A percentile compares a stretch with the other conserved stretches of the same genome.
Evolutionary conservation across 495 filamentous ascomycete species (phyloP).

Genomic region (Podospora pseudoanserina): DNA sequence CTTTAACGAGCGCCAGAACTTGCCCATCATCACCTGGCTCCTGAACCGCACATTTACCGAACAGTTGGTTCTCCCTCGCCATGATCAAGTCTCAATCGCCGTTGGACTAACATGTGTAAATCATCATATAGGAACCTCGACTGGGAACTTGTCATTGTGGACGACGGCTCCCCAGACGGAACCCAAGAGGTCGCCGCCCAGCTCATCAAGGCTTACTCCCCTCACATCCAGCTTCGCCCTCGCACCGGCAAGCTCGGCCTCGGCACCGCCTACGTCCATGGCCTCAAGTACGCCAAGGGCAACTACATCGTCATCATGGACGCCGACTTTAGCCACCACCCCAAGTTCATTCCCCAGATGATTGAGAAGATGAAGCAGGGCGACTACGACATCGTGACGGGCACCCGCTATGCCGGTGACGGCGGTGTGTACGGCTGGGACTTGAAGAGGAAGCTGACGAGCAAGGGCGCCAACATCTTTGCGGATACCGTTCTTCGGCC

Average conservation of each 20-base stretch:
- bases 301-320: slow-evolving; percentile 99
- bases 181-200: slow-evolving; percentile 87
- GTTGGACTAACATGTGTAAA: background rate
- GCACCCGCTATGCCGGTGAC: slow-evolving; percentile 84
- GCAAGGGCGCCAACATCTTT: slow-evolving; percentile 88
- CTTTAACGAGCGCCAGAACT: slow-evolving; percentile 96
- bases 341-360: slow-evolving; percentile 92
- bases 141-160: slow-evolving; percentile 96
- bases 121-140: slow-evolving; percentile 67
- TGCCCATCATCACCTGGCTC: slow-evolving; percentile 93
- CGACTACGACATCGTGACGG: slow-evolving; percentile 93
- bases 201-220: slow-evolving; percentile 75
- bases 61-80: slow-evolving; percentile 49
- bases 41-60: slow-evolving; percentile 86
- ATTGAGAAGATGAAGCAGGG: slow-evolving; percentile 64
- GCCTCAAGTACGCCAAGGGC: slow-evolving; percentile 77
- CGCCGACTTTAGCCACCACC: slow-evolving; percentile 98
- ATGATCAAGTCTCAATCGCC: background rate
- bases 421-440: slow-evolving; percentile 98
- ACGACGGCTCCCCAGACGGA: slow-evolving; percentile 95
- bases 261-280: slow-evolving; percentile 95
- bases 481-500: slow-evolving; percentile 91
- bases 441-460: slow-evolving; percentile 90
- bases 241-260: slow-evolving; percentile 93
- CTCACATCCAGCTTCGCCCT: slow-evolving; percentile 76